phyloP scores from a whole-genome alignment of 176 grass and related monocot genomes.

The Typha latifolia region DNA sequence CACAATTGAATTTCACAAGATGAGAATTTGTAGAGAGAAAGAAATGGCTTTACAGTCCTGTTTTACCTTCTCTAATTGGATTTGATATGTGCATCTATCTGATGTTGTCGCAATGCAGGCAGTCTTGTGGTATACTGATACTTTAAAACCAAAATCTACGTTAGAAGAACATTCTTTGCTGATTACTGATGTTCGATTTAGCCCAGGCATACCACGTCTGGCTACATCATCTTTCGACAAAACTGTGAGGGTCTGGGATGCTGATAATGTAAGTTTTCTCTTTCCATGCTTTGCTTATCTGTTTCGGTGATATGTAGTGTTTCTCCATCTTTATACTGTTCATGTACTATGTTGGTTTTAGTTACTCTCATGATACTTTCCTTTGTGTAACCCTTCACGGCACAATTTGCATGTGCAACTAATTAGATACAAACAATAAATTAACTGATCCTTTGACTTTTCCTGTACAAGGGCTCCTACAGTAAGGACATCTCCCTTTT shows the following conservation, averaged over 20 bases:
- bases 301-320: background rate
- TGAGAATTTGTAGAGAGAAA: too few relatives aligned
- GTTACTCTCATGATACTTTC: background rate
- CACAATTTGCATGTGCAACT: background rate
- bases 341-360: background rate
- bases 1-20: too few relatives aligned
- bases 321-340: background rate
- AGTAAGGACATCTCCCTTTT: background rate
- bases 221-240: slow-evolving; percentile 42
- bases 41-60: background rate
- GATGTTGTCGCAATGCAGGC: slow-evolving; percentile 9
- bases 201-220: slow-evolving; percentile 1
- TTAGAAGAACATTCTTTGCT: slow-evolving; percentile 33
- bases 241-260: slow-evolving; percentile 39
- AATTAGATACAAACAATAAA: background rate
- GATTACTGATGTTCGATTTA: slow-evolving; percentile 39
- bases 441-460: background rate
- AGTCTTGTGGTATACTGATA: slow-evolving; percentile 21
- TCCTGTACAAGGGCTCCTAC: background rate
- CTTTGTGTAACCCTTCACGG: background rate
- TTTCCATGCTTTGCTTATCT: background rate
- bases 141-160: slow-evolving; percentile 17
- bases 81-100: background rate
- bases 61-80: background rate
- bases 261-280: slow-evolving; percentile 19